Base-by-base conservation (phyloP, 768 basidiomycete genomes). In the Suillus americanus region DNA sequence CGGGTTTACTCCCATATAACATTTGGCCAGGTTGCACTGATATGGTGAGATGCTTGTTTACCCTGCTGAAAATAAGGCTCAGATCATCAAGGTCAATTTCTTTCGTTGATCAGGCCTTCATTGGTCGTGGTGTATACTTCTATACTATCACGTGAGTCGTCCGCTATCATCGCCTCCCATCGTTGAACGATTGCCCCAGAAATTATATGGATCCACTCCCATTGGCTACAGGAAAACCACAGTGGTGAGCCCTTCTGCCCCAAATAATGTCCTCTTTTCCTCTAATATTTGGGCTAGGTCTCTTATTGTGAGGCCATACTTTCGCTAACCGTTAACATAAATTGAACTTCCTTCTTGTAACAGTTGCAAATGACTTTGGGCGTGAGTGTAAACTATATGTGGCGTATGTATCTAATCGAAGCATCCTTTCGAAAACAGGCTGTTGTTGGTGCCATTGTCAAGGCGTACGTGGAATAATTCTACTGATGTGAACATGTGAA, bases 381-480 rank as follows among this genome's bases (percentile, higher is more conserved):
- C 62, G 72, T 77, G 61, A 72, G 77, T 66, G 62, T 12, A 10
- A 10, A 10, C 37, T 57, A 18, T 20, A 3, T 40, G 23, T 69
- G 14, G 37, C 69, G 62, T 66, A 33, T 43, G 1, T 35, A 60
- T 45, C 23, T 62, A 8, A 62, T 45, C 6, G 35, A 23, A 46
- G 25, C 38, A 2, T 16, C 40, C 14, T 35, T 56, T 48, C 14
- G 7, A 48, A 9, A 60, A 14, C 38, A 88, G 86, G 81, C 83
- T 1, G 56, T 86, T n/a, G 81, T 84, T 28, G 87, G 83, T 2
- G 78, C 78, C 5, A 74, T 85, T n/a, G 87, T 88, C 43, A 86
- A 86, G 76, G 71, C 77, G 86, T 87, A 63, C 55, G 84, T 76
- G 13, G 38, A 20, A 28, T 48, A 40, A 33, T 4, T 14, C 59